Conservation (phyloP, 441 rosid species). For the Populus tomentosa region DNA sequence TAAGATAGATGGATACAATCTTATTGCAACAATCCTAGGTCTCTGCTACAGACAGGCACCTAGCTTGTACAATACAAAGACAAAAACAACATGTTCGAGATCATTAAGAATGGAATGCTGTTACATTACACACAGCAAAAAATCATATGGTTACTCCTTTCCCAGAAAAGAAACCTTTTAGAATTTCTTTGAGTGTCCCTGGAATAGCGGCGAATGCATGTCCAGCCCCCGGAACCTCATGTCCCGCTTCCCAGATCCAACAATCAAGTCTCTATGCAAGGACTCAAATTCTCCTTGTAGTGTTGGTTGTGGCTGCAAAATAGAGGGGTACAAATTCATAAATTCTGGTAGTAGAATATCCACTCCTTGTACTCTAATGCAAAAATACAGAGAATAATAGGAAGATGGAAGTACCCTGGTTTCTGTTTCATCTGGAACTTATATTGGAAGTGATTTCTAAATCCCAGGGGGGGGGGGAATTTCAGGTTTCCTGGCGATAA, state of each 20-base stretch:
- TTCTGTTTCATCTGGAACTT: no score
- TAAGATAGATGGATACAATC: no score
- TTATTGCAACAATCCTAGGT: no score
- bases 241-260: slow-evolving; percentile 46
- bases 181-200: slow-evolving; percentile 14
- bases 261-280: slow-evolving; percentile 34
- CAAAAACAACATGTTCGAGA: no score
- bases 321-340: background rate
- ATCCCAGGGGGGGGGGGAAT: slow-evolving; percentile 46
- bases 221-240: slow-evolving; percentile 35
- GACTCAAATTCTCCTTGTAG: slow-evolving; percentile 35
- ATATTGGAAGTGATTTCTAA: background rate
- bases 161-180: slow-evolving; percentile 28
- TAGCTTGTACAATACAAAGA: no score
- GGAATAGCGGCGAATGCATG: slow-evolving; percentile 28
- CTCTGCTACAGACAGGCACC: no score
- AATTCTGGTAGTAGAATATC: no score
- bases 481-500: slow-evolving; percentile 22
- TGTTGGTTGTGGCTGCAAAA: slow-evolving; percentile 26
- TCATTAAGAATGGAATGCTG: background rate
- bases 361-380: no score
- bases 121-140: no score
- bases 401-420: slow-evolving; percentile 20
- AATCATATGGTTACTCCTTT: background rate
- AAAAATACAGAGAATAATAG: no score